These are phyloP conservation scores for Neonectria neomacrospora DNA, from an alignment of 2,329 filamentous ascomycete species.

Conservation along the genomic window DNA sequence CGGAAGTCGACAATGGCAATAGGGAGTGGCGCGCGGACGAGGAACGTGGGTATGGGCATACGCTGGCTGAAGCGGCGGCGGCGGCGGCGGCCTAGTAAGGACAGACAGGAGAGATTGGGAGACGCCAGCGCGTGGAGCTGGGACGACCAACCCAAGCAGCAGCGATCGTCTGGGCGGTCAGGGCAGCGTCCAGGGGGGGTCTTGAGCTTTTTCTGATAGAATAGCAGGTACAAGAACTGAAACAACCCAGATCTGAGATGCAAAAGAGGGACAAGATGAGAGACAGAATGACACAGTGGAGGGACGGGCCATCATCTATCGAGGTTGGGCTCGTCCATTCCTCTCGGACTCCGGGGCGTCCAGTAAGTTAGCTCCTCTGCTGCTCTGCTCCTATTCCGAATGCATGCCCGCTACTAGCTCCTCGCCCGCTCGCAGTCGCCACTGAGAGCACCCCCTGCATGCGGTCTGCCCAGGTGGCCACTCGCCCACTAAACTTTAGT, in stretches of 20 bases:
- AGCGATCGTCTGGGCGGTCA: conserved; percentile 39
- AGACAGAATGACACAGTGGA: background rate
- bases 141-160: conserved; percentile 37
- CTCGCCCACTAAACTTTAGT: conserved; percentile 42
- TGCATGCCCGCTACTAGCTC: background rate
- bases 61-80: conserved; percentile 31
- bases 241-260: conserved; percentile 15
- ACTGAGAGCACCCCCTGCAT: conserved; percentile 40
- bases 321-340: background rate
- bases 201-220: too few species aligned
- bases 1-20: conserved; percentile 13
- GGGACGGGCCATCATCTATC: background rate
- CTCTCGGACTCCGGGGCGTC: conserved; percentile 7
- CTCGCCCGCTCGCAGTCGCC: background rate
- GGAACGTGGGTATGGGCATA: conserved; percentile 16
- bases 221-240: background rate
- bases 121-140: conserved; percentile 42
- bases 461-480: conserved; percentile 25
- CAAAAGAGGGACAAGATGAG: conserved; percentile 4
- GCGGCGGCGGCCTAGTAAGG: too few species aligned
- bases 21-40: conserved; percentile 8
- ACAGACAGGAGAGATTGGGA: conserved; percentile 38
- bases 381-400: conserved; percentile 20
- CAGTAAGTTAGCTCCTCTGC: conserved; percentile 1
- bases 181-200: background rate